Percentiles rank a stretch among this genome's conserved stretches.
phyloP scores from a whole-genome alignment of 2,329 filamentous ascomycete genomes.

The Xylaria sp. region DNA sequence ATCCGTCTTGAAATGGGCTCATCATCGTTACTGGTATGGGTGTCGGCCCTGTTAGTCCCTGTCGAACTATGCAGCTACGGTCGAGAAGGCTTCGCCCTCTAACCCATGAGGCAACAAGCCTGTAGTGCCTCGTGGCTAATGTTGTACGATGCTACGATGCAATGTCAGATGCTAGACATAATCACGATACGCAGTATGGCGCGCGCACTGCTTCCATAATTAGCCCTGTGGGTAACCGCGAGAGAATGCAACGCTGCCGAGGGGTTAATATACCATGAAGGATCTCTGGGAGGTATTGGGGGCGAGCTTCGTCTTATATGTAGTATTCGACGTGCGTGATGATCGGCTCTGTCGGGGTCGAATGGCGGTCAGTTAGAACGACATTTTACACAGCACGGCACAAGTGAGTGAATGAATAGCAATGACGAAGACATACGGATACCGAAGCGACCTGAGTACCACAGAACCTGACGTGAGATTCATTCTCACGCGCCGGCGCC shows the following conservation, averaged over 20 bases:
- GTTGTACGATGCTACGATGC: constrained; percentile 15
- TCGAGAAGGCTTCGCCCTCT: not conserved
- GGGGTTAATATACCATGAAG: not conserved
- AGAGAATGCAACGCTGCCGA: constrained; percentile 7
- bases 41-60: not conserved
- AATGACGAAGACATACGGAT: not conserved
- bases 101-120: not conserved
- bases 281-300: constrained; percentile 10
- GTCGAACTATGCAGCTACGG: not conserved
- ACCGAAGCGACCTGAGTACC: not conserved
- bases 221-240: constrained; percentile 3
- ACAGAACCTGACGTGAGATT: not conserved
- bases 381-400: not conserved
- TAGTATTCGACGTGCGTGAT: not conserved
- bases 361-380: not conserved
- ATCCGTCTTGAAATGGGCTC: not conserved
- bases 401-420: not conserved
- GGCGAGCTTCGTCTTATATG: constrained; percentile 4
- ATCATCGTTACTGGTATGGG: not conserved
- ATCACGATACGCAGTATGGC: not conserved
- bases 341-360: not conserved
- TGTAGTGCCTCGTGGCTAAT: constrained; percentile 15
- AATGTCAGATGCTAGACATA: not conserved
- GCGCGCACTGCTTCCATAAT: constrained; percentile 22
- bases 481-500: not conserved